phyloP scores from a whole-genome alignment of 2,329 filamentous ascomycete genomes.

The Bimuria novae-zelandiae region DNA sequence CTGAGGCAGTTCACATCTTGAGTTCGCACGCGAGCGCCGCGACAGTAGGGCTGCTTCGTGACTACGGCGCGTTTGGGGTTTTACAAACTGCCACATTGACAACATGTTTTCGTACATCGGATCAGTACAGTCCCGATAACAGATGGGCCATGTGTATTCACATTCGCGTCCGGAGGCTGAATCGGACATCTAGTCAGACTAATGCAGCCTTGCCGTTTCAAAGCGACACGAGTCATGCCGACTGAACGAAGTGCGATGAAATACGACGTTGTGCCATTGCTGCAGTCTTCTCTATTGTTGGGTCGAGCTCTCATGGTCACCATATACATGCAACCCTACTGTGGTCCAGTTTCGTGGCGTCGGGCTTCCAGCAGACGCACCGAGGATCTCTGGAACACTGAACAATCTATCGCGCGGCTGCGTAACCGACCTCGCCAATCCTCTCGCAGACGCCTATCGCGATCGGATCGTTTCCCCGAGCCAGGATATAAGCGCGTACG shows the following conservation, averaged over 20 bases:
- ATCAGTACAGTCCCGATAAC: too few relatives aligned
- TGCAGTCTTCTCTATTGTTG: too few relatives aligned
- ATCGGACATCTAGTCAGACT: too few relatives aligned
- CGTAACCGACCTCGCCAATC: neutral
- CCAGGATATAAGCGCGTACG: neutral
- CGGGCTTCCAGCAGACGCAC: slow-evolving; percentile 10
- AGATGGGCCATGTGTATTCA: too few relatives aligned
- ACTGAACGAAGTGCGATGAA: too few relatives aligned
- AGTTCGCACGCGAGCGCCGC: neutral
- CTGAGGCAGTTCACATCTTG: neutral
- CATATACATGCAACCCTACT: neutral
- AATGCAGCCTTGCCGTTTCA: too few relatives aligned
- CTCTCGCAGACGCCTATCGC: slow-evolving; percentile 10
- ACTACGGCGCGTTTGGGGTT: neutral
- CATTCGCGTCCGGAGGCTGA: too few relatives aligned
- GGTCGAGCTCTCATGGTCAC: neutral
- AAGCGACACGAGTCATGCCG: too few relatives aligned
- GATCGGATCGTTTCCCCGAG: slow-evolving; percentile 8
- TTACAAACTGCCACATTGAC: neutral
- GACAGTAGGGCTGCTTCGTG: neutral
- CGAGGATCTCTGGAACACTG: slow-evolving; percentile 1
- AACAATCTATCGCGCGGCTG: slow-evolving; percentile 11
- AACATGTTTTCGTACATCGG: neutral
- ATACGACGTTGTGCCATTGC: too few relatives aligned
- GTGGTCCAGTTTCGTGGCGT: slow-evolving; percentile 4